A percentile compares a stretch with the other conserved stretches of the same genome.
phyloP scores from a whole-genome alignment of 371 early-diverging fungal species.

The Rhizopus arrhizus region DNA sequence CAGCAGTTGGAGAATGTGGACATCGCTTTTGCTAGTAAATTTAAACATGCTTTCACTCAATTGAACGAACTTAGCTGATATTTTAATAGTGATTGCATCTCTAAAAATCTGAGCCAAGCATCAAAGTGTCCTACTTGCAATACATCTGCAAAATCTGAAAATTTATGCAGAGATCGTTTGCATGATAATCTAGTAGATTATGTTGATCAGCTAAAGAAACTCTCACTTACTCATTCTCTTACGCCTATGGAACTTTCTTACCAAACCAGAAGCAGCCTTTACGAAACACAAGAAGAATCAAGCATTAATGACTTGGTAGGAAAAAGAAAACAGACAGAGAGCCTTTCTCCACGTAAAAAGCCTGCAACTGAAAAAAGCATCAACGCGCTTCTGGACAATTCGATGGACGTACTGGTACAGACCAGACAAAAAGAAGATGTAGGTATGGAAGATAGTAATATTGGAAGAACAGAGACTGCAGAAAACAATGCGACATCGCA shows the following conservation, averaged over 20 bases:
- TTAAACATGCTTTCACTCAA: too few relatives aligned
- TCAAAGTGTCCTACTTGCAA: slow-evolving; percentile 19
- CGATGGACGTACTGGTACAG: background rate
- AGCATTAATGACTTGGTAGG: background rate
- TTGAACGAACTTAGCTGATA: too few relatives aligned
- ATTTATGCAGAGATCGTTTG: slow-evolving; percentile 3
- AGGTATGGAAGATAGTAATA: background rate
- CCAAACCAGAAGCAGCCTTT: background rate
- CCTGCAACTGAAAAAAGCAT: background rate
- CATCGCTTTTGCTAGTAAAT: slow-evolving; percentile 24
- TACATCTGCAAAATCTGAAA: slow-evolving; percentile 7
- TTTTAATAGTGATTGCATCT: slow-evolving; percentile 10
- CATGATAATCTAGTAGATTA: slow-evolving; percentile 16
- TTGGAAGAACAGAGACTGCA: background rate
- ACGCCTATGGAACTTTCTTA: slow-evolving; percentile 7
- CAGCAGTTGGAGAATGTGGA: slow-evolving; percentile 14
- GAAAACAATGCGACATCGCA: background rate
- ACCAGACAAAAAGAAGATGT: background rate
- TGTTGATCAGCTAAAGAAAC: slow-evolving; percentile 6
- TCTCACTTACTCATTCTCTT: slow-evolving; percentile 6
- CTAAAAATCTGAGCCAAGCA: background rate
- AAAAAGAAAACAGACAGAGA: background rate
- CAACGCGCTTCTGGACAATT: background rate
- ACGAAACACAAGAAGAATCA: background rate
- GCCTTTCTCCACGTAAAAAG: slow-evolving; percentile 1